These are phyloP conservation scores for Diaporthe ampelina DNA, from an alignment of 2,329 filamentous ascomycete genomes.

Conservation along the genomic window DNA sequence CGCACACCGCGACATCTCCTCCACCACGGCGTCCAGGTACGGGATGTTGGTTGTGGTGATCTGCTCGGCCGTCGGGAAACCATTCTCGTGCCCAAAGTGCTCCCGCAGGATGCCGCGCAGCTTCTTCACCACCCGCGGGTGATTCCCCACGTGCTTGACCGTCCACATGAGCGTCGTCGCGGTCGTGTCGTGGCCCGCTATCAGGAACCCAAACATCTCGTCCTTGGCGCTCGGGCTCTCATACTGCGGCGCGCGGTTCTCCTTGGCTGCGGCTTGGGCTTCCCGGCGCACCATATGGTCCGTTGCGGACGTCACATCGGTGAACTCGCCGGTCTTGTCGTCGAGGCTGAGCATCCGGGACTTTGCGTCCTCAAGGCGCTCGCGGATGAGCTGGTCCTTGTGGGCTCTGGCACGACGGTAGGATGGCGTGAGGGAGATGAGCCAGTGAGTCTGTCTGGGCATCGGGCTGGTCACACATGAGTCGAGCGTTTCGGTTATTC, in stretches of 20 bases:
- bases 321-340: slow-evolving; percentile 3
- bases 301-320: slow-evolving; percentile 29
- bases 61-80: slow-evolving; percentile 47
- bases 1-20: slow-evolving; percentile 60
- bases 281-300: slow-evolving; percentile 34
- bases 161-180: slow-evolving; percentile 59
- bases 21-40: slow-evolving; percentile 61
- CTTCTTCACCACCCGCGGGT: slow-evolving; percentile 54
- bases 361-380: slow-evolving; percentile 34
- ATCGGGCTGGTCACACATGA: slow-evolving; percentile 29
- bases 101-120: slow-evolving; percentile 56
- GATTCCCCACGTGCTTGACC: slow-evolving; percentile 55
- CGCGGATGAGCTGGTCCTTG: slow-evolving; percentile 33
- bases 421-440: slow-evolving; percentile 8
- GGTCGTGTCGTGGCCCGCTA: slow-evolving; percentile 59
- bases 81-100: slow-evolving; percentile 53
- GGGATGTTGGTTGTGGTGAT: slow-evolving; percentile 55
- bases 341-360: slow-evolving; percentile 6
- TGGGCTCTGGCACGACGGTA: slow-evolving; percentile 34
- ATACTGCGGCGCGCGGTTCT: slow-evolving; percentile 30
- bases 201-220: slow-evolving; percentile 58
- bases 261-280: slow-evolving; percentile 25
- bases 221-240: slow-evolving; percentile 44
- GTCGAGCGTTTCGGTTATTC: slow-evolving; percentile 25
- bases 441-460: slow-evolving; percentile 24